These are phyloP conservation scores for Sarcocystis neurona DNA, from an alignment of 169 alveolate genomes.

Conservation along the genomic window DNA sequence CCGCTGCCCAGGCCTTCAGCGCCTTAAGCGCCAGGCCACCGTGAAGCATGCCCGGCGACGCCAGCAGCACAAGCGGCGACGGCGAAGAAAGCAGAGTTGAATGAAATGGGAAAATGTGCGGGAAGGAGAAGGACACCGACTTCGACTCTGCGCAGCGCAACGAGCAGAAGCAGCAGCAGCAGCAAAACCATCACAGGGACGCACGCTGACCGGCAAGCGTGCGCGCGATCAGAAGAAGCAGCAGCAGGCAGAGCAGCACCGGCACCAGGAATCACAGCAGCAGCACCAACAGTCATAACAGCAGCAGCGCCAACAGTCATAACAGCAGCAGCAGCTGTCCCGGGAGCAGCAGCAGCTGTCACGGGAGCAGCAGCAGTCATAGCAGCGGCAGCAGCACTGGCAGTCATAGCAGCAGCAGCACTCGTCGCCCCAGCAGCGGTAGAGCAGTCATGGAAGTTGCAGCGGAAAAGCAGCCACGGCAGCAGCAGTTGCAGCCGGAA, in stretches of 20 bases:
- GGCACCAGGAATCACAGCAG: too few species aligned
- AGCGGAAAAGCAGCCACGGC: too few species aligned
- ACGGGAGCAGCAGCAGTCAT: too few species aligned
- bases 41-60: conserved; percentile 99
- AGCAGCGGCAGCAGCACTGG: too few species aligned
- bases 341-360: too few species aligned
- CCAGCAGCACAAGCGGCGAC: conserved; percentile 97
- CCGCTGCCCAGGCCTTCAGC: conserved; percentile 95
- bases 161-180: neutral
- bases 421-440: too few species aligned
- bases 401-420: too few species aligned
- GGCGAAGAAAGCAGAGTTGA: conserved; percentile 85
- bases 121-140: conserved; percentile 82
- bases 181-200: neutral
- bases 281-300: too few species aligned
- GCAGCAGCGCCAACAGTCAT: too few species aligned
- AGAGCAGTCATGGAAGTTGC: too few species aligned
- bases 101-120: conserved; percentile 91
- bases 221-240: neutral
- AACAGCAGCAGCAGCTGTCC: too few species aligned
- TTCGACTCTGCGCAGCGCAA: neutral
- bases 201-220: neutral
- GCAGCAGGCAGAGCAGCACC: neutral
- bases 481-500: too few species aligned
- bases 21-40: conserved; percentile 92